These are phyloP conservation scores for Oidiodendron maius DNA, from an alignment of 495 filamentous ascomycete species.

Conservation along the genomic window DNA sequence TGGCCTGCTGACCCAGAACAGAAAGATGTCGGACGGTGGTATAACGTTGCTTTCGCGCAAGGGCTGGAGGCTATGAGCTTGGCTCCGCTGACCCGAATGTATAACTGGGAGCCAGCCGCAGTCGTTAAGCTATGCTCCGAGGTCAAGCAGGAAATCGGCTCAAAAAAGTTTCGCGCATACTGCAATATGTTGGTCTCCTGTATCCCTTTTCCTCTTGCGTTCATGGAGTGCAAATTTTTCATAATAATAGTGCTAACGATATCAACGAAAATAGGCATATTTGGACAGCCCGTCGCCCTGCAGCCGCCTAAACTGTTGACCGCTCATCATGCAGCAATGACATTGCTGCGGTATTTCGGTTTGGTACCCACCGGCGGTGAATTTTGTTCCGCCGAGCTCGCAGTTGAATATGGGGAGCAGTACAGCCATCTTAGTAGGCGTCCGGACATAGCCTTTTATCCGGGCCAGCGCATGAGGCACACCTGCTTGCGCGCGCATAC, in stretches of 20 bases:
- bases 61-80: constrained; percentile 70
- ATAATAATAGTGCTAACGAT: neutral
- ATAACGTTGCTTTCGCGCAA: constrained; percentile 68
- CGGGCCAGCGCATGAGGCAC: neutral
- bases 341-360: no score
- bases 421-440: no score
- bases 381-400: no score
- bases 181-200: constrained; percentile 62
- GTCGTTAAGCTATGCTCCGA: constrained; percentile 55
- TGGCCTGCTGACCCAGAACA: constrained; percentile 68
- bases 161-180: constrained; percentile 62
- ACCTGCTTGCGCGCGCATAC: neutral
- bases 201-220: neutral
- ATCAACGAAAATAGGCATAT: constrained; percentile 19
- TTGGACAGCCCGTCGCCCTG: constrained; percentile 21
- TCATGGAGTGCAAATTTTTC: neutral
- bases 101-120: constrained; percentile 57
- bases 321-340: no score
- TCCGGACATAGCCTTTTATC: neutral
- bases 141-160: constrained; percentile 65
- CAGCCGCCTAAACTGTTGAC: constrained; percentile 1
- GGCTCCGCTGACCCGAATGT: constrained; percentile 65
- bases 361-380: no score
- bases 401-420: no score
- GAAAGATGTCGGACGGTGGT: constrained; percentile 76